Evolutionary conservation across 2,329 filamentous ascomycete genomes (phyloP).

Genomic region (Ophiostoma australiae): DNA sequence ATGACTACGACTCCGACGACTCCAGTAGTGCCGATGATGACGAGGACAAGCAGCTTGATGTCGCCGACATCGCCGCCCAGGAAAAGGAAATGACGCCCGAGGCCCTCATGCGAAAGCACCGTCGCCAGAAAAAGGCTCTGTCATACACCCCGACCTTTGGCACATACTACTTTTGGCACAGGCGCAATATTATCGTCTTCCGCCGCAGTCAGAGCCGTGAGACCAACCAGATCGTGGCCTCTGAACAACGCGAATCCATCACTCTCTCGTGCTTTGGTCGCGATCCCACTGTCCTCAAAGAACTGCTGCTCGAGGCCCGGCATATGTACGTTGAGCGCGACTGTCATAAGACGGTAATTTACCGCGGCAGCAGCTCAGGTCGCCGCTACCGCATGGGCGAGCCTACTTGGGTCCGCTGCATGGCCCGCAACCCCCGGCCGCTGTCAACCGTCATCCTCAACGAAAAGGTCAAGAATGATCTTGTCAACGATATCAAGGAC

Average conservation of each 20-base stretch:
- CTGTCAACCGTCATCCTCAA: constrained; percentile 62
- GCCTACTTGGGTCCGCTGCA: constrained; percentile 56
- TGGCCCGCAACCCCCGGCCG: constrained; percentile 55
- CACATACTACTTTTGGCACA: constrained; percentile 64
- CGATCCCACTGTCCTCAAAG: constrained; percentile 56
- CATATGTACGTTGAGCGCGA: constrained; percentile 53
- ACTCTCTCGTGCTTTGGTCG: constrained; percentile 58
- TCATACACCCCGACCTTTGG: constrained; percentile 65
- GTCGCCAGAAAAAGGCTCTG: constrained; percentile 44
- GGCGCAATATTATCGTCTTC: constrained; percentile 53
- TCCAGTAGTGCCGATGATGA: constrained; percentile 30
- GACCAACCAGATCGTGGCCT: constrained; percentile 34
- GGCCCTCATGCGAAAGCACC: constrained; percentile 21
- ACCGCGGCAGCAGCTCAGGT: constrained; percentile 49
- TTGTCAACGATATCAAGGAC: constrained; percentile 57
- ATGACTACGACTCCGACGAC: constrained; percentile 39
- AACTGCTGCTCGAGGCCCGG: constrained; percentile 56
- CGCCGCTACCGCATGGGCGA: constrained; percentile 35
- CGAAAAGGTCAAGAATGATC: constrained; percentile 53
- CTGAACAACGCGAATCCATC: constrained; percentile 51
- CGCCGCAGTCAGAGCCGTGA: constrained; percentile 47
- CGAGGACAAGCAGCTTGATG: constrained; percentile 25
- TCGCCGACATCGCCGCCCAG: not conserved
- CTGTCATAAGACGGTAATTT: constrained; percentile 60
- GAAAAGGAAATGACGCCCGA: constrained; percentile 11